Percentiles rank a stretch among this genome's conserved stretches.
Evolutionary conservation across 2,329 filamentous ascomycete species (phyloP).

Genomic region (Aspergillus unguis): DNA sequence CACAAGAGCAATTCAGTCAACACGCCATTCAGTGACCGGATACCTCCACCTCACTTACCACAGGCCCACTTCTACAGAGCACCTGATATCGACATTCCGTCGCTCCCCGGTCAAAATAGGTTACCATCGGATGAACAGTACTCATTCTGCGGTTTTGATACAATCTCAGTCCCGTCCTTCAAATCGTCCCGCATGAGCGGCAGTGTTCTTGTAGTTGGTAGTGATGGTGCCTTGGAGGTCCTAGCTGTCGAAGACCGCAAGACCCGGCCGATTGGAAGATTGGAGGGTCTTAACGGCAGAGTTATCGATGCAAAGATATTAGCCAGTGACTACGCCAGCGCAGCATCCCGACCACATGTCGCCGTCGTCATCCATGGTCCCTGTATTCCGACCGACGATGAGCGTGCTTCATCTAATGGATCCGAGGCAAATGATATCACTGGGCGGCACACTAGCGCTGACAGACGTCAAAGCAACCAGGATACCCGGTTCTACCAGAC

Average conservation of each 20-base stretch:
- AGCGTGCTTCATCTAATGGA: slow-evolving; percentile 29
- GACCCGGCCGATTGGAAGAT: slow-evolving; percentile 63
- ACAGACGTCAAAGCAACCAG: slow-evolving; percentile 25
- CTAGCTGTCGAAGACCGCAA: slow-evolving; percentile 70
- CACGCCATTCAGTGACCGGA: slow-evolving; percentile 33
- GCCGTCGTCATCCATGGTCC: slow-evolving; percentile 79
- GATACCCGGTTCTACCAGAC: slow-evolving; percentile 65
- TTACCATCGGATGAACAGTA: slow-evolving; percentile 52
- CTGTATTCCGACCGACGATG: slow-evolving; percentile 51
- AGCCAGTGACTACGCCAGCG: slow-evolving; percentile 61
- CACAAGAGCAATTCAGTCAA: slow-evolving; percentile 39
- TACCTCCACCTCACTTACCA: slow-evolving; percentile 67
- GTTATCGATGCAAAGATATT: slow-evolving; percentile 81
- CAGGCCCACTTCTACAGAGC: slow-evolving; percentile 75
- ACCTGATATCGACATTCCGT: slow-evolving; percentile 65
- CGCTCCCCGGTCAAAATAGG: slow-evolving; percentile 25
- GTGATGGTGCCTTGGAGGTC: slow-evolving; percentile 75
- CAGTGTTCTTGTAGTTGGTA: slow-evolving; percentile 75
- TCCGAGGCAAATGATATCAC: slow-evolving; percentile 36
- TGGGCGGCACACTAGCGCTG: slow-evolving; percentile 22
- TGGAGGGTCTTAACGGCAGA: slow-evolving; percentile 74
- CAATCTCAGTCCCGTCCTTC: slow-evolving; percentile 50
- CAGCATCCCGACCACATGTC: slow-evolving; percentile 66
- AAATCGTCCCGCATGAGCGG: slow-evolving; percentile 37
- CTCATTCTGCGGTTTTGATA: slow-evolving; percentile 80